These are phyloP conservation scores for Apiospora rasikravindrae DNA, from an alignment of 2,329 filamentous ascomycete species.

Conservation along the genomic window DNA sequence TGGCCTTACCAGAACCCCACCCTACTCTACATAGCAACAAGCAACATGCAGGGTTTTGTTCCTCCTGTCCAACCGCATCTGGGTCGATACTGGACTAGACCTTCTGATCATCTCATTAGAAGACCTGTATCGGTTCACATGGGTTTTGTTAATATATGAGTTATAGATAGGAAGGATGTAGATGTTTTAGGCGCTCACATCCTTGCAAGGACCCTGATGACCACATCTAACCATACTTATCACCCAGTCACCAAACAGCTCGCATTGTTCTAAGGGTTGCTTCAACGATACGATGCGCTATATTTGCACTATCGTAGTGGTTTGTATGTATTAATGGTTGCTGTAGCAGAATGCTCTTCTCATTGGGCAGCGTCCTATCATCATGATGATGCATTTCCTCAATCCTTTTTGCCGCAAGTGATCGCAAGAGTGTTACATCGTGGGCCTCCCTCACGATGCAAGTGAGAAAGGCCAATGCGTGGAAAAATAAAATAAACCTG, in stretches of 20 bases:
- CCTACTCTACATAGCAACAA: neutral
- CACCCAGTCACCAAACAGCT: neutral
- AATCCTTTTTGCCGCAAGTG: neutral
- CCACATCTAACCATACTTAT: neutral
- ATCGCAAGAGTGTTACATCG: neutral
- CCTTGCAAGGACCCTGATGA: constrained; percentile 5
- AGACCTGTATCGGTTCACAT: too few species aligned
- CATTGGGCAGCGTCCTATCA: constrained; percentile 4
- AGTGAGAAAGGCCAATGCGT: neutral
- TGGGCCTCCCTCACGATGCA: constrained; percentile 9
- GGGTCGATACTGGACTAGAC: neutral
- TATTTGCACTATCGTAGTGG: neutral
- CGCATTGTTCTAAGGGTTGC: neutral
- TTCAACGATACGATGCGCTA: neutral
- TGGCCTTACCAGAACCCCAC: neutral
- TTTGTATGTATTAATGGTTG: neutral
- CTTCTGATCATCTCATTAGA: neutral
- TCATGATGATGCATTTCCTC: neutral
- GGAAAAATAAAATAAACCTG: constrained; percentile 4
- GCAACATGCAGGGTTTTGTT: neutral
- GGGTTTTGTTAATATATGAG: neutral
- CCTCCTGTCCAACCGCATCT: neutral
- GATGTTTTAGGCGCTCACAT: constrained; percentile 3
- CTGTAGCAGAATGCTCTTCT: neutral
- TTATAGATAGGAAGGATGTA: neutral